phyloP scores from a whole-genome alignment of 2,329 filamentous ascomycete genomes.

The Verticillium tricorpus region DNA sequence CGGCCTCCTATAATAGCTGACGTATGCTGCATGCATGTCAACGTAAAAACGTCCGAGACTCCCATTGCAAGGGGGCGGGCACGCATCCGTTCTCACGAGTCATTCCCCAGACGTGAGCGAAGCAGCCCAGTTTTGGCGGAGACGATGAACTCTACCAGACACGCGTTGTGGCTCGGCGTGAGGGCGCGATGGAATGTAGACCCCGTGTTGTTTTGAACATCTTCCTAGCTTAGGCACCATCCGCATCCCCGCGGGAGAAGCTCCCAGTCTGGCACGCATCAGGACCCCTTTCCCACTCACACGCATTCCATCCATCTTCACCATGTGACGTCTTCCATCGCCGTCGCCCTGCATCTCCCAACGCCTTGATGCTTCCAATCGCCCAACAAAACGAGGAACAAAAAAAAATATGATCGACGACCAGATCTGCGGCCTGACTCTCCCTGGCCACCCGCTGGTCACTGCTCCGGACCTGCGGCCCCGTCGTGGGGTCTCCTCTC shows the following conservation, averaged over 20 bases:
- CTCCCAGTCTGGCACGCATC: background rate
- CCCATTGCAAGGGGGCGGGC: background rate
- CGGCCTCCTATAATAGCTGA: background rate
- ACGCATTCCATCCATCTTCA: background rate
- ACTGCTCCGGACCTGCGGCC: background rate
- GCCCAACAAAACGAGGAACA: background rate
- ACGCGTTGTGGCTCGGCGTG: background rate
- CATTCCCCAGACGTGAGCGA: background rate
- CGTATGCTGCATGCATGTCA: background rate
- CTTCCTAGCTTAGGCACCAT: background rate
- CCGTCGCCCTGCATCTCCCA: background rate
- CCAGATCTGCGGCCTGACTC: background rate
- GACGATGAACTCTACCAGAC: background rate
- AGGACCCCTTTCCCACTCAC: background rate
- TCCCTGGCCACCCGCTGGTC: background rate
- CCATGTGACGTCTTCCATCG: background rate
- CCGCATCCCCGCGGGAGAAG: background rate
- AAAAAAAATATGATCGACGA: background rate
- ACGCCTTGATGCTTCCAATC: background rate
- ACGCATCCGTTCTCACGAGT: background rate
- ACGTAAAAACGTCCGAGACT: background rate
- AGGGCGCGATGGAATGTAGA: background rate
- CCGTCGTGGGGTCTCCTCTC: background rate
- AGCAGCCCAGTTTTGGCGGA: background rate
- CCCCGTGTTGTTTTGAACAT: background rate